A percentile compares a stretch with the other conserved stretches of the same genome.
Evolutionary conservation across 2,329 filamentous ascomycete species (phyloP).

Genomic region (Colletotrichum melonis): DNA sequence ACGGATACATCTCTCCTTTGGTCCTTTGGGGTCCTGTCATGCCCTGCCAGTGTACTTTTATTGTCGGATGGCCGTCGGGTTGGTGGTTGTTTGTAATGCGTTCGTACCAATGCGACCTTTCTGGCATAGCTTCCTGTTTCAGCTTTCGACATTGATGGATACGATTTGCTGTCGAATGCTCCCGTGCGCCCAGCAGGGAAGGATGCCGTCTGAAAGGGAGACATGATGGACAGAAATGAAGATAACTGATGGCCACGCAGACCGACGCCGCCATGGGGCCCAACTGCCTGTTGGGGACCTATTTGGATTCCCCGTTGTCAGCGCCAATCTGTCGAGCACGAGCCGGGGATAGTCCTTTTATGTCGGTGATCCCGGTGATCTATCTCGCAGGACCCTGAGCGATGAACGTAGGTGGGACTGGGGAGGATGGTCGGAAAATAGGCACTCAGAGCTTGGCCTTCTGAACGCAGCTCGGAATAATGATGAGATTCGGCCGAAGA

Average conservation of each 20-base stretch:
- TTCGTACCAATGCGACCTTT: constrained; percentile 17
- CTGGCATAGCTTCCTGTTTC: constrained; percentile 32
- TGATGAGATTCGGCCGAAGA: background rate
- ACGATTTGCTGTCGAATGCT: background rate
- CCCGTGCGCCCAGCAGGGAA: background rate
- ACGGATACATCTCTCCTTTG: background rate
- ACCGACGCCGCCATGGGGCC: background rate
- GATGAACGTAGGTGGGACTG: background rate
- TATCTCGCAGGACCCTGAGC: constrained; percentile 8
- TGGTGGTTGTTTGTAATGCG: constrained; percentile 5
- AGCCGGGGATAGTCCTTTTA: constrained; percentile 5
- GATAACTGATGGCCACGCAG: background rate
- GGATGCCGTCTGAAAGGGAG: constrained; percentile 5
- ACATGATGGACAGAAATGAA: background rate
- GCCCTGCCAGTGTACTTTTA: background rate
- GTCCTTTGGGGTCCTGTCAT: background rate
- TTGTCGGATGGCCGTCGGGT: constrained; percentile 1
- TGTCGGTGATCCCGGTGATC: constrained; percentile 22
- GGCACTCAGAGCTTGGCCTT: constrained; percentile 14
- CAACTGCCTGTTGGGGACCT: background rate
- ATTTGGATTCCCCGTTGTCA: constrained; percentile 5
- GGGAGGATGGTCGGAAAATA: constrained; percentile 16
- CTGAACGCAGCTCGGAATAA: background rate
- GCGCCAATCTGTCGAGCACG: constrained; percentile 17
- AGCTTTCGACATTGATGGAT: constrained; percentile 15